phyloP scores from a whole-genome alignment of 345 rosid species.

The Rhodamnia rubescens region DNA sequence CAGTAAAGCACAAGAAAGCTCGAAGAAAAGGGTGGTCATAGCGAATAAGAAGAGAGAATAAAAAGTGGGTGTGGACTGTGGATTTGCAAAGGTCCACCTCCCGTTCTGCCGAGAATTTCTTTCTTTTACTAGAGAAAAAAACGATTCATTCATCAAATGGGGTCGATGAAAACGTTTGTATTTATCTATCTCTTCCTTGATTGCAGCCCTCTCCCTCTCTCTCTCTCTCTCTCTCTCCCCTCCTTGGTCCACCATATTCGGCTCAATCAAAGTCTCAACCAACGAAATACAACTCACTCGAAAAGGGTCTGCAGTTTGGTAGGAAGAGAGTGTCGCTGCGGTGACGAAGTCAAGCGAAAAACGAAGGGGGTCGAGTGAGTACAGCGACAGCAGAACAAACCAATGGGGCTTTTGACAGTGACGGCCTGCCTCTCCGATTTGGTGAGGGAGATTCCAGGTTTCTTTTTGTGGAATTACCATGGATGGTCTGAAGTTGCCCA shows the following conservation, averaged over 20 bases:
- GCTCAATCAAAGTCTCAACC: not conserved
- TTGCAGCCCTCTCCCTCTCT: not conserved
- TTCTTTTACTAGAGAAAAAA: not conserved
- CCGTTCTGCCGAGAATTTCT: constrained; percentile 5
- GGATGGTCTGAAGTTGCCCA: not conserved
- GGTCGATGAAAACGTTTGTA: not conserved
- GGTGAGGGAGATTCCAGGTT: not conserved
- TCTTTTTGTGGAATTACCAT: not conserved
- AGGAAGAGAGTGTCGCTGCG: not conserved
- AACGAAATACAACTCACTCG: not conserved
- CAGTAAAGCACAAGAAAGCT: constrained; percentile 39
- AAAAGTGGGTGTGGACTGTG: constrained; percentile 19
- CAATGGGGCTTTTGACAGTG: not conserved
- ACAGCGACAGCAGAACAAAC: constrained; percentile 7
- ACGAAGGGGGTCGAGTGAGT: not conserved
- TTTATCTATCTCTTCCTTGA: not conserved
- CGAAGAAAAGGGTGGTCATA: not conserved
- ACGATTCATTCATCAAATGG: not conserved
- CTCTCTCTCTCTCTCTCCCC: not conserved
- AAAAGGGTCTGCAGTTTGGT: not conserved
- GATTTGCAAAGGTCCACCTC: constrained; percentile 22
- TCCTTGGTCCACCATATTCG: not conserved
- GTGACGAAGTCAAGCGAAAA: not conserved
- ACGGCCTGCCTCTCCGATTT: not conserved
- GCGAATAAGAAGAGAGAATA: constrained; percentile 2